These are phyloP conservation scores for Irpex sp. DNA, from an alignment of 1,284 basidiomycete genomes.

Conservation along the genomic window DNA sequence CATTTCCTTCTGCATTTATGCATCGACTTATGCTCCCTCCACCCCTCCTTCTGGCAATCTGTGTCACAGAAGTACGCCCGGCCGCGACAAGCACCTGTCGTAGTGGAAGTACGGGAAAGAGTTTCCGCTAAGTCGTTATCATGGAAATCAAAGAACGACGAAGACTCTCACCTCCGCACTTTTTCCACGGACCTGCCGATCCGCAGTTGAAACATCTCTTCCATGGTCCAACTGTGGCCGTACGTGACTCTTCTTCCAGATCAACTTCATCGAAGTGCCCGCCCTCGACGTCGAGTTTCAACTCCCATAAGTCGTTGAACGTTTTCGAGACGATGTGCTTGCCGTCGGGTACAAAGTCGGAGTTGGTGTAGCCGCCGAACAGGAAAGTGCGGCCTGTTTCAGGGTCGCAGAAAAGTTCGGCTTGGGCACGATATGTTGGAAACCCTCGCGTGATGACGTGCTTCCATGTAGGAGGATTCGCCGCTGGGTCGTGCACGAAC, in stretches of 20 bases:
- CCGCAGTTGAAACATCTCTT: conserved; percentile 39
- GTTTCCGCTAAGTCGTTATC: background rate
- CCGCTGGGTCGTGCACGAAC: conserved; percentile 27
- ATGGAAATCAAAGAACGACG: background rate
- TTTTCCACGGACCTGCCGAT: conserved; percentile 34
- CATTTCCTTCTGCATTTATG: conserved; percentile 21
- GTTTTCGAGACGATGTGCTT: conserved; percentile 26
- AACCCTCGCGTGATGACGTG: conserved; percentile 31
- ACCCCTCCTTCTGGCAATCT: conserved; percentile 26
- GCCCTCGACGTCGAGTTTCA: conserved; percentile 33
- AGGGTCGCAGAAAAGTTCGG: conserved; percentile 28
- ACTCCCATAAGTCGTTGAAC: conserved; percentile 38
- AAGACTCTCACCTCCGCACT: conserved; percentile 33
- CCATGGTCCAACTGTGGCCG: conserved; percentile 37
- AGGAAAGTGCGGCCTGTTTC: conserved; percentile 33
- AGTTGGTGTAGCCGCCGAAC: conserved; percentile 36
- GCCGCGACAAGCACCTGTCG: conserved; percentile 24
- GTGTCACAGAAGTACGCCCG: conserved; percentile 27
- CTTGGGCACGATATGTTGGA: conserved; percentile 31
- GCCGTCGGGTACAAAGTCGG: conserved; percentile 31
- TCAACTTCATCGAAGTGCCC: conserved; percentile 34
- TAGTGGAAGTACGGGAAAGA: background rate
- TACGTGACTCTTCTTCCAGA: conserved; percentile 33
- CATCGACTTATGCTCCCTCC: conserved; percentile 28
- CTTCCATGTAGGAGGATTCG: conserved; percentile 19